Percentiles rank a stretch among this genome's conserved stretches.
phyloP scores from a whole-genome alignment of 768 basidiomycete genomes.

The Polyporus arcularius region DNA sequence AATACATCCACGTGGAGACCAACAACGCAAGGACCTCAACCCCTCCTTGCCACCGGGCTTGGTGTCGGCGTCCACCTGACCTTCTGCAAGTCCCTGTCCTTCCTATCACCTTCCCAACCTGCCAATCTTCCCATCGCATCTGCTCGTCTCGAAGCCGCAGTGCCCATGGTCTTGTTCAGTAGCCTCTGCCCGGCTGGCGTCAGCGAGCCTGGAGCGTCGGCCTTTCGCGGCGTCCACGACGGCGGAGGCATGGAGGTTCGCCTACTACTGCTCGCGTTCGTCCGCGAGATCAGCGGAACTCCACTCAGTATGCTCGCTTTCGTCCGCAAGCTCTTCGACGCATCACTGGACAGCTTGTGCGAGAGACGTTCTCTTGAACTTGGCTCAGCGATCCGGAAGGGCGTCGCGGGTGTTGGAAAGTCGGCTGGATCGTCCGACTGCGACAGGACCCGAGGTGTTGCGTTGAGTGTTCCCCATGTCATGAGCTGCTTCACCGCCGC shows the following conservation, averaged over 20 bases:
- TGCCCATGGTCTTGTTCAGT: conserved; percentile 70
- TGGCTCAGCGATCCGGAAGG: conserved; percentile 79
- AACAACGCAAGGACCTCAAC: conserved; percentile 6
- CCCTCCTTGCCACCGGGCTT: conserved; percentile 40
- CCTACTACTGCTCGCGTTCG: conserved; percentile 38
- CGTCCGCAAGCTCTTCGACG: conserved; percentile 75
- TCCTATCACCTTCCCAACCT: conserved; percentile 55
- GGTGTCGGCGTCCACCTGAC: conserved; percentile 85
- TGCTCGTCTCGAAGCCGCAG: conserved; percentile 59
- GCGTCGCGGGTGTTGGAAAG: conserved; percentile 47
- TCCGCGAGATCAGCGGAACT: conserved; percentile 36
- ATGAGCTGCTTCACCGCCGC: conserved; percentile 88
- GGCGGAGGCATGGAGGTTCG: conserved; percentile 79
- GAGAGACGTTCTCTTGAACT: conserved; percentile 82
- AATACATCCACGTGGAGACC: not conserved
- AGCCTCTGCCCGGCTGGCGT: conserved; percentile 86
- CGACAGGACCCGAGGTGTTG: conserved; percentile 87
- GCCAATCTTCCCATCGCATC: conserved; percentile 65
- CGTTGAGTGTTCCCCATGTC: conserved; percentile 95
- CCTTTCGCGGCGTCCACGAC: conserved; percentile 73
- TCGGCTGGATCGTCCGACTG: conserved; percentile 53
- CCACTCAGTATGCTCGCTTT: conserved; percentile 69
- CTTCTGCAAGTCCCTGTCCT: conserved; percentile 63
- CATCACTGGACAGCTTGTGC: conserved; percentile 77
- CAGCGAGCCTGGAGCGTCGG: conserved; percentile 70